phyloP scores from a whole-genome alignment of 2,329 filamentous ascomycete genomes.

The Aureobasidium zeae region DNA sequence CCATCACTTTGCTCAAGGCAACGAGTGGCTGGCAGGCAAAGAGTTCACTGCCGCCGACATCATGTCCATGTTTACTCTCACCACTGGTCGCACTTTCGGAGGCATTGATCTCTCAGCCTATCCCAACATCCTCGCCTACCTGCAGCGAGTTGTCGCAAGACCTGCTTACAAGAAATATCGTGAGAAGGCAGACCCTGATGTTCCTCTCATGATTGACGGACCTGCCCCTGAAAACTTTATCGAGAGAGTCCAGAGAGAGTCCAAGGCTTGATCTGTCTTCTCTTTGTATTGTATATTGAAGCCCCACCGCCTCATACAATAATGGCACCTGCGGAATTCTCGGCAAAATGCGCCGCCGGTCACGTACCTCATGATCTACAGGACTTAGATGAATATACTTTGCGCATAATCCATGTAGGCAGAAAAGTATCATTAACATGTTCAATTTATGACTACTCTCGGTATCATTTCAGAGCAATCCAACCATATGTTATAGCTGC shows the following conservation, averaged over 20 bases:
- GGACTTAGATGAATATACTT: no score
- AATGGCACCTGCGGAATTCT: no score
- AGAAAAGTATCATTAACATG: no score
- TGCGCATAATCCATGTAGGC: no score
- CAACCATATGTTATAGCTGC: no score
- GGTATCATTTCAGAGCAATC: no score
- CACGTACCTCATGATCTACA: no score
- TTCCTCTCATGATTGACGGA: conserved; percentile 22
- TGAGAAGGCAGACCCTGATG: conserved; percentile 27
- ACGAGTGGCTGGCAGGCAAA: conserved; percentile 49
- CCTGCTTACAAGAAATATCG: conserved; percentile 25
- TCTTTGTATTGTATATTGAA: no score
- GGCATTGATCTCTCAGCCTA: conserved; percentile 25
- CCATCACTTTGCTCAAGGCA: conserved; percentile 35
- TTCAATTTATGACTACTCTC: no score
- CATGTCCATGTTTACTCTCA: conserved; percentile 53
- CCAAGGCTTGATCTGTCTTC: conserved; percentile 8
- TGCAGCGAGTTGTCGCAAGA: conserved; percentile 23
- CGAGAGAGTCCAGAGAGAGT: neutral
- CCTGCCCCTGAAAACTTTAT: conserved; percentile 27
- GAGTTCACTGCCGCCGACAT: conserved; percentile 58
- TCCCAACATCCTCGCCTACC: conserved; percentile 23
- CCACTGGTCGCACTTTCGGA: conserved; percentile 50
- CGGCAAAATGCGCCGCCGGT: no score
- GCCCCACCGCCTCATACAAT: no score